Base-by-base conservation (phyloP, 2,329 filamentous ascomycete genomes). In the Aspergillus melleus region DNA sequence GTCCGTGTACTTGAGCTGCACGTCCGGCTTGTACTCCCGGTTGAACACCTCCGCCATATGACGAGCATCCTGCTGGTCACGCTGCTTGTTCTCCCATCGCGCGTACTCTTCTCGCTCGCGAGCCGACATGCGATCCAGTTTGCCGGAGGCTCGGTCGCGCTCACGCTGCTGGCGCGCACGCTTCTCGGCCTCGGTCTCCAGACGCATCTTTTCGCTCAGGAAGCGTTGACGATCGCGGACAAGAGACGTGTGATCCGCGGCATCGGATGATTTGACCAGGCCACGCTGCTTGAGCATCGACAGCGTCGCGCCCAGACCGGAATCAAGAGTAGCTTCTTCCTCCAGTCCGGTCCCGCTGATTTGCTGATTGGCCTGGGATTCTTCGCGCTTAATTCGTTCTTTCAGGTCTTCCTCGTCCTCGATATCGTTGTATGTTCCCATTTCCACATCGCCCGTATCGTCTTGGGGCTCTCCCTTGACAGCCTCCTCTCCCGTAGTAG, bases 21-120 rank as follows among this genome's bases (percentile, higher is more conserved):
- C 90, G 67, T 90, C 92, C 5, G 95, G 95, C 77, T 91, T 92
- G 81, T 98, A 98, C 64, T 90, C 88, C 60, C 87, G 86, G 70
- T 90, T 90, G 81, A 94, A 98, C 64, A 96, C 85, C 63, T 96
- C 91, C 1, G 91, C 91, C 75, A 96, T 85, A 68, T 90, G 85
- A 42, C 90, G 86, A 32, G 91, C 90, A 69, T 96, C 90, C 66
- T 91, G 88, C 70, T 92, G 89, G 68, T 99, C 95, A 66, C 95
- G 90, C 69, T 89, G 86, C 59, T 88, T 89, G 77, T 99, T 99
- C 76, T 96, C 90, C 74, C 90, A 89, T 16, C 92, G 89, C 0
- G 92, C 90, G 74, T 90, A 90, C 57, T 96, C 92, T 76, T 99
- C 95, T 54, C 91, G 87, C 71, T 98, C 95, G 32, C 91, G 89